phyloP scores from a whole-genome alignment of 352 stramenopile genomes.

The Phytopythium montanum region DNA sequence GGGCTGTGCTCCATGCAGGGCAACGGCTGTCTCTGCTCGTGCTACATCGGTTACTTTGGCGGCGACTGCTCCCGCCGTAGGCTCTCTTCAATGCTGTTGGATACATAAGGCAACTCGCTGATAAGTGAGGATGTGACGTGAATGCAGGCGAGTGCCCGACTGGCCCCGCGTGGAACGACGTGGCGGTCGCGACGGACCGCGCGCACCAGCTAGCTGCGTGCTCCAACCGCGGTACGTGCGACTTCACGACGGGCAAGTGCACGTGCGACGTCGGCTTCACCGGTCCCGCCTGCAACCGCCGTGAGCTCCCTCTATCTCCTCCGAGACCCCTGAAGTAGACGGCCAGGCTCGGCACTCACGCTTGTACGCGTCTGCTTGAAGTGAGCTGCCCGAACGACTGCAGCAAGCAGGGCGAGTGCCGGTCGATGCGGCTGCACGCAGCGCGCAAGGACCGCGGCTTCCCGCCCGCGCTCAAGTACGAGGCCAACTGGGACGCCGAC shows the following conservation, averaged over 20 bases:
- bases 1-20: conserved; percentile 55
- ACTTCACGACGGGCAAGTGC: conserved; percentile 66
- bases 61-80: conserved; percentile 88
- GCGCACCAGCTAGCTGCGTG: conserved; percentile 55
- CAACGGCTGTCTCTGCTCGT: conserved; percentile 75
- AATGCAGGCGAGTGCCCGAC: conserved; percentile 45
- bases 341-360: neutral
- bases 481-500: conserved; percentile 78
- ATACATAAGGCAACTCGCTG: neutral
- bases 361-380: conserved; percentile 11
- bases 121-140: neutral
- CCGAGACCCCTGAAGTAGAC: neutral
- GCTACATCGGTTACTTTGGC: conserved; percentile 83
- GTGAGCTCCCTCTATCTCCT: conserved; percentile 24
- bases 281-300: conserved; percentile 71
- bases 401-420: conserved; percentile 62
- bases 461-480: conserved; percentile 41
- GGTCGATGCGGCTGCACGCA: conserved; percentile 63
- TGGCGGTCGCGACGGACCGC: conserved; percentile 43
- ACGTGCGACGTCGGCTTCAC: conserved; percentile 78
- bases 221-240: conserved; percentile 70
- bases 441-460: conserved; percentile 57
- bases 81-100: neutral
- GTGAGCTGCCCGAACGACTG: conserved; percentile 69
- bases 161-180: conserved; percentile 54